These are phyloP conservation scores for Penicillium freii DNA, from an alignment of 2,329 filamentous ascomycete species.

Conservation along the genomic window DNA sequence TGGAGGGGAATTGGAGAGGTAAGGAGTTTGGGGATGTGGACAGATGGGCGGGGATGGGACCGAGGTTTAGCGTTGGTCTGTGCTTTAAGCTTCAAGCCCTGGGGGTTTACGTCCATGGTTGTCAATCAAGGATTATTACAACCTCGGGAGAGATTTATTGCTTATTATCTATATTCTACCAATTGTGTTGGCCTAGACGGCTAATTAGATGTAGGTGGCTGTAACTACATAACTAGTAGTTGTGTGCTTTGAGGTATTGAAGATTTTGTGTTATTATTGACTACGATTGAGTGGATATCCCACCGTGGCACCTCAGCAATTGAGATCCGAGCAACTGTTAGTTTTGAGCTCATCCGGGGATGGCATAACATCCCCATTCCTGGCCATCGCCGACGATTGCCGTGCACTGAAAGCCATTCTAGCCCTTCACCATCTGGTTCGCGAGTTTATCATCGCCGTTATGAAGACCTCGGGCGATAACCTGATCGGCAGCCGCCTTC, in stretches of 20 bases:
- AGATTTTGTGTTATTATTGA: background rate
- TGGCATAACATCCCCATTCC: background rate
- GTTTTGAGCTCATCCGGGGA: background rate
- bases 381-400: background rate
- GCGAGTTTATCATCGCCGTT: background rate
- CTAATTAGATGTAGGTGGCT: background rate
- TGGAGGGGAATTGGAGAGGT: background rate
- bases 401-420: background rate
- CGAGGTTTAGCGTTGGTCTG: conserved; percentile 11
- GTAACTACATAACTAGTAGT: background rate
- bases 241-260: background rate
- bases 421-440: background rate
- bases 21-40: conserved; percentile 7
- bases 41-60: conserved; percentile 7
- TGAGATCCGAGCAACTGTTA: background rate
- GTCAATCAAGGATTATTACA: background rate
- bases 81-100: conserved; percentile 2
- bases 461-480: conserved; percentile 10
- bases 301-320: background rate
- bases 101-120: background rate
- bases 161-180: background rate
- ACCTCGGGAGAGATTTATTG: background rate
- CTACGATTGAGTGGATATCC: background rate
- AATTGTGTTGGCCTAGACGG: no score
- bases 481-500: conserved; percentile 33